Evolutionary conservation across 768 basidiomycete genomes (phyloP), one percentile per base, ranked within the genome.

Genomic region (Chlorophyllum brunneum): DNA sequence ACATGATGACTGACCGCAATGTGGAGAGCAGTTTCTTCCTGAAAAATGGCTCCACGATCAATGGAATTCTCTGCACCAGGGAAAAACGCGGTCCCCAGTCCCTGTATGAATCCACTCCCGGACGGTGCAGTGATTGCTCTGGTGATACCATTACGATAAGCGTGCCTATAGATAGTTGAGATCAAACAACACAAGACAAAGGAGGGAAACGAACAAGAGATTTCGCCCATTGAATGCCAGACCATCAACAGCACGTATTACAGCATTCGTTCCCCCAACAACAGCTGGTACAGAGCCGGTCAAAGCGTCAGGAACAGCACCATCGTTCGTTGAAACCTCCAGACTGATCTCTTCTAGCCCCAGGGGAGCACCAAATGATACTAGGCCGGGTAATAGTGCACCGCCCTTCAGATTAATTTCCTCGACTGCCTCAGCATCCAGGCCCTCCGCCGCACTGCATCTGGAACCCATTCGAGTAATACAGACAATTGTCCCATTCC

Each of bases 81-180:
- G 16, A 76, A 77, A 65, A 90, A 84, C 9, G 78, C 74, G 4
- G 79, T 76, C 13, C 83, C 79, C 31, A 91, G 62, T 0, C 92
- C 92, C 0, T 71, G 65, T 29, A 89, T 62, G 58, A 89, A 79
- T 5, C 85, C 79, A 5, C 43, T 16, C 2, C 79, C 73, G 5
- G 67, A 61, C 0, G 91, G 92, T 0, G 83, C 77, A 0, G 78
- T 73, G 11, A 93, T 72, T 1, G 78, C 86, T 1, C 75, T 77
- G 2, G 88, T 89, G 2, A 94, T 85, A 3, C 92, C 91, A 5
- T 75, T 67, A 16, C 81, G 80, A 60, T 90, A 88, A 0, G 91
- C 88, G 34, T 88, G 61, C 27, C 89, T 92, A 58, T 15, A 51
- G 38, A 47, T 37, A 18, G 15, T 39, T 3, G 10, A 2, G 50